A percentile compares a stretch with the other conserved stretches of the same genome.
phyloP scores from a whole-genome alignment of 208 protist species.

The Naegleria gruberi region DNA sequence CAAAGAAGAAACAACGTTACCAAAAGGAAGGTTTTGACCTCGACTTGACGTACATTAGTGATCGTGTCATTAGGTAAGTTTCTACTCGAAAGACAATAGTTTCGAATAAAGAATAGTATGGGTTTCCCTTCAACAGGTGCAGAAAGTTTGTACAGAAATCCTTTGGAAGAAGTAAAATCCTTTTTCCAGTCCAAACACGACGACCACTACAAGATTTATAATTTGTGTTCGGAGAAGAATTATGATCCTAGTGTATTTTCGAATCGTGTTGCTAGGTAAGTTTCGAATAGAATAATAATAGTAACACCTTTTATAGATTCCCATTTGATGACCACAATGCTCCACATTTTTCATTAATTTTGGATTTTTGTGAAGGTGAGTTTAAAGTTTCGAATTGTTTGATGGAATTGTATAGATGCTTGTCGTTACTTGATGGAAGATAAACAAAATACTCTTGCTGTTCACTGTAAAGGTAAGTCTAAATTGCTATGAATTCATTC shows the following conservation, averaged over 20 bases:
- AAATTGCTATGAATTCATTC: neutral
- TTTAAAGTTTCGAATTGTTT: slow-evolving; percentile 51
- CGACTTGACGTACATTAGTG: slow-evolving; percentile 76
- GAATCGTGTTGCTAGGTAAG: slow-evolving; percentile 55
- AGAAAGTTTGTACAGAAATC: slow-evolving; percentile 87
- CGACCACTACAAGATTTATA: slow-evolving; percentile 81
- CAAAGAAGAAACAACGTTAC: slow-evolving; percentile 77
- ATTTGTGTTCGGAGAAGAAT: slow-evolving; percentile 76
- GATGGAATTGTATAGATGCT: slow-evolving; percentile 10
- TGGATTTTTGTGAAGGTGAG: slow-evolving; percentile 40
- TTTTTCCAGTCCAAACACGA: slow-evolving; percentile 79
- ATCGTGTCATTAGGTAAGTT: slow-evolving; percentile 15
- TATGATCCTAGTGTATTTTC: slow-evolving; percentile 61
- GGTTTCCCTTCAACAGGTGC: slow-evolving; percentile 77
- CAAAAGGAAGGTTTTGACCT: slow-evolving; percentile 75
- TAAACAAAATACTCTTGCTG: slow-evolving; percentile 61
- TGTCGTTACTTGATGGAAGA: slow-evolving; percentile 26
- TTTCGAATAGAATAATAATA: slow-evolving; percentile 87
- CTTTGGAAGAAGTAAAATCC: slow-evolving; percentile 64
- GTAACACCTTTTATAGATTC: slow-evolving; percentile 59
- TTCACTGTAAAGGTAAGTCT: slow-evolving; percentile 77
- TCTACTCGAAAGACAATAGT: slow-evolving; percentile 37
- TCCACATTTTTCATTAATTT: slow-evolving; percentile 67
- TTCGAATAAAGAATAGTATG: slow-evolving; percentile 66
- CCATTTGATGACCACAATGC: slow-evolving; percentile 88